Evolutionary conservation across 148 eudicot genomes (phyloP).

Genomic region (Persicaria maculosa): DNA sequence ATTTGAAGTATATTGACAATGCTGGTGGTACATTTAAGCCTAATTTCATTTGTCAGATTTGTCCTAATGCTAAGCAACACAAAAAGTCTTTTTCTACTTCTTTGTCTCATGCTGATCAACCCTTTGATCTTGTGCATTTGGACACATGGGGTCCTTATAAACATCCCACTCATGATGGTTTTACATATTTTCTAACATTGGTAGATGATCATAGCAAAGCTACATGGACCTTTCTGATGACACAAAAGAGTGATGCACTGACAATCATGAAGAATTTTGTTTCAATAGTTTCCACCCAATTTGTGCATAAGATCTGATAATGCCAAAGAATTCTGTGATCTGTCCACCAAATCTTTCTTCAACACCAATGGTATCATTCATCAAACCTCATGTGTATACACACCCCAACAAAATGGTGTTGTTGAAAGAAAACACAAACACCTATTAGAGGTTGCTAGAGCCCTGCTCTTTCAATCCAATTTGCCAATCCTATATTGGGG

Average conservation of each 20-base stretch:
- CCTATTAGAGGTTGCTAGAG: background rate
- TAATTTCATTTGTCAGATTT: background rate
- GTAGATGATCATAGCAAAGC: background rate
- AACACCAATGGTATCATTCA: background rate
- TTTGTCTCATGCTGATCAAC: too few species aligned
- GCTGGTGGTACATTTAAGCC: background rate
- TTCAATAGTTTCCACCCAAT: background rate
- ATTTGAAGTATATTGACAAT: background rate
- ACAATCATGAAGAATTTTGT: background rate
- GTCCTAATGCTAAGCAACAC: background rate
- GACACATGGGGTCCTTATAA: background rate
- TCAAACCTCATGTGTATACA: background rate
- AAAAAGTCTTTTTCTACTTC: background rate
- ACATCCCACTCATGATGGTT: background rate
- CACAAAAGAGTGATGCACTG: background rate
- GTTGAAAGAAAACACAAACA: conserved; percentile 1
- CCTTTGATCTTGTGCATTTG: background rate
- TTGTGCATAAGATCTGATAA: background rate
- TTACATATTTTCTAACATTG: background rate
- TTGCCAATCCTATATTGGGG: background rate
- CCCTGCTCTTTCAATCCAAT: background rate
- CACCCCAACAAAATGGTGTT: conserved; percentile 1
- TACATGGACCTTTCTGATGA: background rate
- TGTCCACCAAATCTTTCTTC: background rate
- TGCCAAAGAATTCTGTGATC: background rate